Base-by-base conservation (phyloP, 768 basidiomycete genomes). In the Boletus huronensis region DNA sequence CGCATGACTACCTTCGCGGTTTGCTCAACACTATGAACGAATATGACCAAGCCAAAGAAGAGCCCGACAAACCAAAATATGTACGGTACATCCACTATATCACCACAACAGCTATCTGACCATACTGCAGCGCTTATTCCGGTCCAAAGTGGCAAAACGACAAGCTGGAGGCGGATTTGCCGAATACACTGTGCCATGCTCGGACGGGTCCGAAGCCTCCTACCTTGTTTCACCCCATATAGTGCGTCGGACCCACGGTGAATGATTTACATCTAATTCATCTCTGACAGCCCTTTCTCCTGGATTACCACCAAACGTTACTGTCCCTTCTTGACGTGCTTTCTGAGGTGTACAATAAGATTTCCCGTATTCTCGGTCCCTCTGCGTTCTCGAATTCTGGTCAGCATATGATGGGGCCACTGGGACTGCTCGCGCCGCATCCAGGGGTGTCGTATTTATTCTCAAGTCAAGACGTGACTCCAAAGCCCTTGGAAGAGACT, bases 291-390 rank as follows among this genome's bases (percentile, higher is more conserved):
- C 88, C 93, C n/a, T 95, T 94, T 71, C 76, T 86, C 3, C 70
- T 95, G 51, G 93, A 95, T 70, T 95, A 96, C 66, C 87, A 90
- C 60, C 88, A 95, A 72, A 90, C 89, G 10, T 81, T 94, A 34
- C 82, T 93, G 50, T 91, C 93, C 32, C 83, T 93, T 26, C 84
- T 93, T 50, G 93, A 95, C 66, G 88, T 95, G 45, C 80, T 95
- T 38, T 89, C 90, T 17, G 91, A 93, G 65, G 83, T 91, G 29
- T 96, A 95, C 75, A 85, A 89, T 71, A 93, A 91, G 71, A 87
- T 96, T 38, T 81, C 82, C 9, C 84, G 84, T 64, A 82, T 92
- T 48, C 83, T 96, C 23, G 91, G 91, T 0, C 87, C 91, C 5
- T 90, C 90, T 0, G 85, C 87, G 0, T 86, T 91, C 64, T 77